Evolutionary conservation across 2,329 filamentous ascomycete species (phyloP).

Genomic region (Drechslera avenae): DNA sequence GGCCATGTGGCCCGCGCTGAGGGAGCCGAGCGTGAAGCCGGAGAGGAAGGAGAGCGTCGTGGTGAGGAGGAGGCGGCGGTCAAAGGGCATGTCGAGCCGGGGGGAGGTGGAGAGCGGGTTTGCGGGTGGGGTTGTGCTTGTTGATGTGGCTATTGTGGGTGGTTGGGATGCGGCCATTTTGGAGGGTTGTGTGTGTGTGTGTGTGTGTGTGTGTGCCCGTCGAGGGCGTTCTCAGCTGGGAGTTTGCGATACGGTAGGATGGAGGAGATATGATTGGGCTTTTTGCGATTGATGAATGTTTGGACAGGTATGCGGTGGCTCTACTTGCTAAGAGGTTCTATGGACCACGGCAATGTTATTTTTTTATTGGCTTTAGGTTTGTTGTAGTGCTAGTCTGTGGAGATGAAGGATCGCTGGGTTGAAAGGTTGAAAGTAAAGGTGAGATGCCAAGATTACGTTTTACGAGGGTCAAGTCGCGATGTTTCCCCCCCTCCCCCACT

Average conservation of each 20-base stretch:
- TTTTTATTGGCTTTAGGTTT: no score
- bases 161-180: constrained; percentile 10
- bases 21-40: constrained; percentile 73
- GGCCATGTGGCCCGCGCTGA: constrained; percentile 73
- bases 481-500: constrained; percentile 16
- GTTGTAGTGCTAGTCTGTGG: background rate
- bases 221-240: no score
- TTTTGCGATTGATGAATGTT: background rate
- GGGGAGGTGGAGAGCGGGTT: constrained; percentile 15
- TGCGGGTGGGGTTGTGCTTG: background rate
- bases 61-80: constrained; percentile 69
- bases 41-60: constrained; percentile 66
- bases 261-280: constrained; percentile 4
- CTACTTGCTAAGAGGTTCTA: no score
- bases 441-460: constrained; percentile 28
- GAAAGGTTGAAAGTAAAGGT: constrained; percentile 10
- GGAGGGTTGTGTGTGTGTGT: background rate
- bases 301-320: no score
- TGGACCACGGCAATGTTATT: no score
- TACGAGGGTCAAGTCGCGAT: constrained; percentile 6
- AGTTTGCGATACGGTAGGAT: constrained; percentile 12
- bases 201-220: no score
- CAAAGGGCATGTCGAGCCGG: constrained; percentile 66
- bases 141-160: background rate
- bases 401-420: background rate